Conservation (phyloP, 257 asterid genomes). For the Haberlea rhodopensis region DNA sequence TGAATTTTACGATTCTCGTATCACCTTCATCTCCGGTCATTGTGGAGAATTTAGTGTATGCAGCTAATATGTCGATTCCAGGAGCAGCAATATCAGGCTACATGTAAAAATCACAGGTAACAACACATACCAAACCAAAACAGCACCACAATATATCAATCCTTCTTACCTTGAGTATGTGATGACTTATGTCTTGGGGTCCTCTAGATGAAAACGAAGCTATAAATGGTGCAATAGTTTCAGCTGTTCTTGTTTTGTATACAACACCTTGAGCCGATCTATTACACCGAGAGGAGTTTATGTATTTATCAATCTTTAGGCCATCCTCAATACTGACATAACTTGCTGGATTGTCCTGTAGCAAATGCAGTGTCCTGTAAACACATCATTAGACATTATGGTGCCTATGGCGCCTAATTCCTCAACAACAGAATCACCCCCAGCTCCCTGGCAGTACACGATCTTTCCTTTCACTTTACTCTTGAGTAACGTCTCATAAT, state of each 20-base stretch:
- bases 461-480: constrained; percentile 63
- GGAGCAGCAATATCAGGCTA: constrained; percentile 94
- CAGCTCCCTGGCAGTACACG: constrained; percentile 46
- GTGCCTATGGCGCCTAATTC: constrained; percentile 52
- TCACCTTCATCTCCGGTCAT: constrained; percentile 31
- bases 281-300: constrained; percentile 55
- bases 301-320: constrained; percentile 40
- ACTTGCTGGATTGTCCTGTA: constrained; percentile 34
- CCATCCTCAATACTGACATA: constrained; percentile 35
- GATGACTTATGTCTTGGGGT: constrained; percentile 42
- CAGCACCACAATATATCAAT: neutral
- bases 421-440: constrained; percentile 25
- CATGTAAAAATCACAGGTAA: neutral
- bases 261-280: constrained; percentile 58
- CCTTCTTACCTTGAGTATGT: constrained; percentile 67
- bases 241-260: constrained; percentile 39
- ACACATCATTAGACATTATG: constrained; percentile 28
- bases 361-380: constrained; percentile 36
- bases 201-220: constrained; percentile 85
- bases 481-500: constrained; percentile 27
- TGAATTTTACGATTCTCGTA: constrained; percentile 38
- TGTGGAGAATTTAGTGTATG: constrained; percentile 34
- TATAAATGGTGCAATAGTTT: constrained; percentile 40
- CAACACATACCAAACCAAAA: neutral
- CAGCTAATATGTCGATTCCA: constrained; percentile 72